phyloP scores from a whole-genome alignment of 2,329 filamentous ascomycete species.

The Septoria linicola region DNA sequence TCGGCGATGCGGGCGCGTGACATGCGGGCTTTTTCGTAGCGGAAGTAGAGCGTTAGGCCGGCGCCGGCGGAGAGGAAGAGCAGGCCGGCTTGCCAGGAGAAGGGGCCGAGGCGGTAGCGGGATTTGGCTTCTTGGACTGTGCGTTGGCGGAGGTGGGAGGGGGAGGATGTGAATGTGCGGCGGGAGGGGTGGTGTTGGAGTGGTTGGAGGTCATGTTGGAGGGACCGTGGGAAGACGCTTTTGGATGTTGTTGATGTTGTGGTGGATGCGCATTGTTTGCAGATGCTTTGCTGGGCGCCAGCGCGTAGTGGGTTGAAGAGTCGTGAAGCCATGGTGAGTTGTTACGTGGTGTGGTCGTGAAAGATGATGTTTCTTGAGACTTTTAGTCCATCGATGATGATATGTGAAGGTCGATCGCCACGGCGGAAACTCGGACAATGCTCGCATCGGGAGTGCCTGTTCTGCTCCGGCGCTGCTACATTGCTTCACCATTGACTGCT shows the following conservation, averaged over 20 bases:
- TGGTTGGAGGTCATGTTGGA: conserved; percentile 27
- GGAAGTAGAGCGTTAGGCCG: conserved; percentile 85
- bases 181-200: conserved; percentile 24
- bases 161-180: conserved; percentile 31
- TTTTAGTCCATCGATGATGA: not conserved
- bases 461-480: too few species aligned
- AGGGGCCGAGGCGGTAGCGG: conserved; percentile 59
- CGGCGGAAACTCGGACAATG: too few species aligned
- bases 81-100: conserved; percentile 86
- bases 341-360: not conserved
- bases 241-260: conserved; percentile 26
- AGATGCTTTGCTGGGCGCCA: conserved; percentile 23
- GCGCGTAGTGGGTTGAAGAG: conserved; percentile 20
- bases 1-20: conserved; percentile 85
- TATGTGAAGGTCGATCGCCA: too few species aligned
- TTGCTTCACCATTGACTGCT: too few species aligned
- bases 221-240: not conserved
- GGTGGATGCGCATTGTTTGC: conserved; percentile 27
- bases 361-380: too few species aligned
- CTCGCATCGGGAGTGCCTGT: too few species aligned
- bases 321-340: conserved; percentile 19
- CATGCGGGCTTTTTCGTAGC: conserved; percentile 87
- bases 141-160: conserved; percentile 34
- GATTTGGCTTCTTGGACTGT: conserved; percentile 49
- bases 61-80: conserved; percentile 79